Conservation (phyloP, 179 eudicot species). For the Drosera spatulata region DNA sequence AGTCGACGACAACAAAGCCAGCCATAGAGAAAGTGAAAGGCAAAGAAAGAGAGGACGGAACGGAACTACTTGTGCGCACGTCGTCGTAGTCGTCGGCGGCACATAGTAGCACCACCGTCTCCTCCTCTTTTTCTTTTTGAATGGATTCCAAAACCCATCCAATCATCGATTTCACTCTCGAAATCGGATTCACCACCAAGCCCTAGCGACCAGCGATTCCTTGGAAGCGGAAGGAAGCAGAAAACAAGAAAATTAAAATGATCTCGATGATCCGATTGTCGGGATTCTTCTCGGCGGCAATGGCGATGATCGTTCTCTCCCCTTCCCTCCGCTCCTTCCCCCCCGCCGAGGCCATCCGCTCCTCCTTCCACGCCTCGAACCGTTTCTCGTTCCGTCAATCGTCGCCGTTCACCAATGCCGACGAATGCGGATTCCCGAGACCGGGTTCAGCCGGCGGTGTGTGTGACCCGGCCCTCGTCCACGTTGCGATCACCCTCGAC, state of each 20-base stretch:
- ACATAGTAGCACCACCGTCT: too few relatives aligned
- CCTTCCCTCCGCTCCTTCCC: constrained; percentile 15
- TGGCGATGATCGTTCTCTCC: constrained; percentile 9
- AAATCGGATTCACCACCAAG: too few relatives aligned
- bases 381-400: neutral
- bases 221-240: neutral
- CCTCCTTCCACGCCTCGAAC: constrained; percentile 1
- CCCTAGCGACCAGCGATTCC: too few relatives aligned
- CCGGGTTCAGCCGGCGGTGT: neutral
- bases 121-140: too few relatives aligned
- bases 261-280: constrained; percentile 8
- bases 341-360: constrained; percentile 14
- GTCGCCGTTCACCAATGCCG: constrained; percentile 1
- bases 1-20: too few relatives aligned
- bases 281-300: constrained; percentile 11
- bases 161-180: too few relatives aligned
- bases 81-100: too few relatives aligned
- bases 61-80: too few relatives aligned
- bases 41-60: too few relatives aligned
- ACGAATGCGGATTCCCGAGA: neutral
- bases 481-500: constrained; percentile 89
- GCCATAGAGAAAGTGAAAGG: too few relatives aligned
- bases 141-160: too few relatives aligned
- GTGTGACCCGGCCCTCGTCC: constrained; percentile 46
- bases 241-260: constrained; percentile 9